Conservation (phyloP, 129 eudicot genomes). For the Saussurea involucrata region DNA sequence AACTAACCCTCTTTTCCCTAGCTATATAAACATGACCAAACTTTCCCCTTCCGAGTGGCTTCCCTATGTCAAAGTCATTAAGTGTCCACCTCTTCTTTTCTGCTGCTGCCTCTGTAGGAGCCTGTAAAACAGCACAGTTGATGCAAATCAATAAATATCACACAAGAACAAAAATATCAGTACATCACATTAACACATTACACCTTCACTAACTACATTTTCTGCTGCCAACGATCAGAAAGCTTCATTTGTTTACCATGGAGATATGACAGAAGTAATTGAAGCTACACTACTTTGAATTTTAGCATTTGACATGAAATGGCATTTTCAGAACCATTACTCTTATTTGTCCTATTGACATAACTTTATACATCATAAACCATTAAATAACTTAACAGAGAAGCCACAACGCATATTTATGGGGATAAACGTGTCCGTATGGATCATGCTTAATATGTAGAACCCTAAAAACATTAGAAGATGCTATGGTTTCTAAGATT, state of each 20-base stretch:
- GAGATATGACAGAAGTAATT: neutral
- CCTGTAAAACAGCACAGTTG: conserved; percentile 7
- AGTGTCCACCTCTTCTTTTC: conserved; percentile 48
- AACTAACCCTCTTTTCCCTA: conserved; percentile 41
- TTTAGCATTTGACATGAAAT: neutral
- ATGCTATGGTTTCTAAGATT: neutral
- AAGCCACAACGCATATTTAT: neutral
- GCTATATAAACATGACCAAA: conserved; percentile 38
- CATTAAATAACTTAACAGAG: neutral
- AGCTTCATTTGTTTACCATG: neutral
- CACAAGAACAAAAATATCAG: neutral
- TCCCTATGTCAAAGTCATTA: conserved; percentile 35
- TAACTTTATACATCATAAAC: neutral
- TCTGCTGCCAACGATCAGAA: neutral
- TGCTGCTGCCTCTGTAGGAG: conserved; percentile 22
- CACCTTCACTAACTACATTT: neutral
- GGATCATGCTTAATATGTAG: neutral
- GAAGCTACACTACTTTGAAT: neutral
- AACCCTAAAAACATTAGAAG: neutral
- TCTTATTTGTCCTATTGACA: neutral
- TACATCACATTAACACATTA: neutral
- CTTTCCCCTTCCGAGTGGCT: conserved; percentile 41
- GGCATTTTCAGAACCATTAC: neutral
- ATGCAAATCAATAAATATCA: neutral
- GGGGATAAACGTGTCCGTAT: neutral